Evolutionary conservation across 2,329 filamentous ascomycete genomes (phyloP).

Genomic region (Colletotrichum neosansevieriae): DNA sequence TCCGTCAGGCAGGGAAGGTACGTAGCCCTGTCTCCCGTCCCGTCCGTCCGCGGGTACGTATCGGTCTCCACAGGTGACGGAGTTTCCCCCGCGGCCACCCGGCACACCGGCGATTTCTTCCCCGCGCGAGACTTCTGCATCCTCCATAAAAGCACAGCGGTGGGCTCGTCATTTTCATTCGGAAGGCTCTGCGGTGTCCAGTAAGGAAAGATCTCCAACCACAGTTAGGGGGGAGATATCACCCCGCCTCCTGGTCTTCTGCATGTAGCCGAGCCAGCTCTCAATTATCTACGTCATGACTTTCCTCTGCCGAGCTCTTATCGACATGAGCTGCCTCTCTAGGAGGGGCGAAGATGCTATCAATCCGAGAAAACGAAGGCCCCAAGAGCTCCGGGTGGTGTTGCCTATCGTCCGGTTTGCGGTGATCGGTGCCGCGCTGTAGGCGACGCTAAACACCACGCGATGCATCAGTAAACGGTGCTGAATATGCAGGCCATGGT

Average conservation of each 20-base stretch:
- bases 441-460: constrained; percentile 3
- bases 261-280: constrained; percentile 1
- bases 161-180: too few species aligned
- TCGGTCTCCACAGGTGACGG: constrained; percentile 10
- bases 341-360: constrained; percentile 7
- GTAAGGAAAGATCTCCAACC: too few species aligned
- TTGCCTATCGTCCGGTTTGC: constrained; percentile 25
- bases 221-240: neutral
- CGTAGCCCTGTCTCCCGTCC: too few species aligned
- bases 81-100: neutral
- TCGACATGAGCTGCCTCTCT: constrained; percentile 35
- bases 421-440: constrained; percentile 9
- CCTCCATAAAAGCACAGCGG: too few species aligned
- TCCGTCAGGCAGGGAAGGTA: too few species aligned
- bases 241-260: neutral
- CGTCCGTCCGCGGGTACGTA: neutral
- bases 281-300: constrained; percentile 33
- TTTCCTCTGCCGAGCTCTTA: constrained; percentile 8
- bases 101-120: constrained; percentile 1
- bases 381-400: neutral
- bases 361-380: neutral
- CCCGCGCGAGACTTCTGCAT: neutral
- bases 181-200: too few species aligned
- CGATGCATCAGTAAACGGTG: constrained; percentile 19
- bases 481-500: constrained; percentile 1